Evolutionary conservation across 2,329 filamentous ascomycete species (phyloP), one percentile per base, ranked within the genome.

Genomic region (Neopestalotiopsis clavispora): DNA sequence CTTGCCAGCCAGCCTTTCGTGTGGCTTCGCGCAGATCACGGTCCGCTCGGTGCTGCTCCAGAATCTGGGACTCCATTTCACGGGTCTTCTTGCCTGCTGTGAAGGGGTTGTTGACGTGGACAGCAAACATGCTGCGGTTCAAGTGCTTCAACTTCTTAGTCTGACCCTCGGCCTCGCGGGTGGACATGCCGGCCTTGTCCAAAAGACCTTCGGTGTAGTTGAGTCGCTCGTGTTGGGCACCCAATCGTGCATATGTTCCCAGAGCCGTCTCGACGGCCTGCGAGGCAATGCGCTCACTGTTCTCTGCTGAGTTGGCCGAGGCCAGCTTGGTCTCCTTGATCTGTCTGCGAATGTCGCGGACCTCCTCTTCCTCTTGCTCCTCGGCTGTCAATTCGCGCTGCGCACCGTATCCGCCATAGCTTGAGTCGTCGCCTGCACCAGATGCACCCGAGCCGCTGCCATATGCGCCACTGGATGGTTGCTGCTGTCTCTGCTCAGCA

Each of bases 61-160:
- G 84, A 59, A 93, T 87, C 67, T 89, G 85, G 65, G 91, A 85
- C 72, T 96, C 93, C 56, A 89, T 87, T 68, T 88, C 89, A 67
- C 86, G 84, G 34, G 86, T 87, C 59, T 91, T 87, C 72, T 86
- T 87, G 71, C 88, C 89, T 14, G 89, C 89, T 0, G 93, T 96
- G 78, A 97, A 94, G 0, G 92, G 92, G 74, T 94, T 94, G 66
- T 85, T 85, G 32, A 95, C 91, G 75, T 94, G 92, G 28, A 95
- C 88, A 4, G 93, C 92, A 76, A 97, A 97, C 94, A 98, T 97
- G 83, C 91, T 94, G 71, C 92, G 86, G 80, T 98, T 97, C 64
- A 97, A 84, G 1, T 89, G 93, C 83, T 95, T 95, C 49, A 98
- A 84, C 77, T 97, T 94, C 62, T 90, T 89, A 1, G 94, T 92